Conservation (phyloP, 83 land plant species). For the Thuja plicata region DNA sequence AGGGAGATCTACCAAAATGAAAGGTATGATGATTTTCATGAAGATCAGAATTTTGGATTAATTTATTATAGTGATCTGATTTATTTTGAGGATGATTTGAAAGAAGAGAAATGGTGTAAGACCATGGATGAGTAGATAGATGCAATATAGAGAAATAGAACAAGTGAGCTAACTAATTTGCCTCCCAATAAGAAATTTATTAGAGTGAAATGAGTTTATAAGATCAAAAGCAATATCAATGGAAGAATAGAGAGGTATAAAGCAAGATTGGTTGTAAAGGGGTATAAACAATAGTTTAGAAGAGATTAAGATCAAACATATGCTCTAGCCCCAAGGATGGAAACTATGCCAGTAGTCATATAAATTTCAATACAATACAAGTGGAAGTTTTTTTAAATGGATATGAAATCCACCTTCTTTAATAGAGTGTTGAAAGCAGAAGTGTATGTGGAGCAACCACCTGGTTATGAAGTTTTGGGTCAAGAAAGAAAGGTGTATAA, state of each 20-base stretch:
- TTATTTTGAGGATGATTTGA: too few relatives aligned
- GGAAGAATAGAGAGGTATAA: slow-evolving; percentile 19
- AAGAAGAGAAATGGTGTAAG: too few relatives aligned
- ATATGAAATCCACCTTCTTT: slow-evolving; percentile 29
- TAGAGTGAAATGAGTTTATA: slow-evolving; percentile 29
- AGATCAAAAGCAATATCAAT: background rate
- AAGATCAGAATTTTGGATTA: background rate
- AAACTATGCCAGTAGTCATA: slow-evolving; percentile 21
- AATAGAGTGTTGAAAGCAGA: slow-evolving; percentile 25
- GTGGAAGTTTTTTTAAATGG: slow-evolving; percentile 28
- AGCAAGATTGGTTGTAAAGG: slow-evolving; percentile 29
- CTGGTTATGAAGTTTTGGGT: slow-evolving; percentile 8
- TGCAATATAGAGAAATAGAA: slow-evolving; percentile 17
- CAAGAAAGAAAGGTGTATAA: slow-evolving; percentile 28
- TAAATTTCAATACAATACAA: slow-evolving; percentile 23
- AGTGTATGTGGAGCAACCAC: slow-evolving; percentile 31
- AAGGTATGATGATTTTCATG: background rate
- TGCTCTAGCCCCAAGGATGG: slow-evolving; percentile 27
- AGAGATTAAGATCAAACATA: slow-evolving; percentile 29
- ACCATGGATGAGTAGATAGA: too few relatives aligned
- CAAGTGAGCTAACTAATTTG: slow-evolving; percentile 25
- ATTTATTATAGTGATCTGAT: slow-evolving; percentile 17
- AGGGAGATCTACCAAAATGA: too few relatives aligned
- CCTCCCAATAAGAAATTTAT: slow-evolving; percentile 10
- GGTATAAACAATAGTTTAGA: slow-evolving; percentile 23